Evolutionary conservation across 352 stramenopile species (phyloP), one percentile per base, ranked within the genome.

Genomic region (Pythium pyrilobum): DNA sequence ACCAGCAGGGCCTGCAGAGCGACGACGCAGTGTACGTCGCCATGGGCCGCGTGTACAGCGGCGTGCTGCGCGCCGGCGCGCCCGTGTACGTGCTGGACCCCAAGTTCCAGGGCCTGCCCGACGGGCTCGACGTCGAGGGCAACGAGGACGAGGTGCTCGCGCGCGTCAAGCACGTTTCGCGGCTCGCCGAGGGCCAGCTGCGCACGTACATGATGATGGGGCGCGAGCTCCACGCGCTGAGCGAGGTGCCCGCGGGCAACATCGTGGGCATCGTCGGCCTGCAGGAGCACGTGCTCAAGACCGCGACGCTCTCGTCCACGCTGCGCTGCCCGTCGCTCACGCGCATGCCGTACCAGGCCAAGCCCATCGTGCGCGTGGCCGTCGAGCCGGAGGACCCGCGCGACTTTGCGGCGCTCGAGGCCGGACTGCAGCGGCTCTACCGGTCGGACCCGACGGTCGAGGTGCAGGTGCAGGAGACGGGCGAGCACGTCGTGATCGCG

Each of bases 131-230:
- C 28, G 6, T 27, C 32, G 15, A 38, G 4, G 47, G 32, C n/a
- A 49, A 74, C 20, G 53, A 72, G 45, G 64, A 60, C 7, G 60
- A 71, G 37, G 38, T 74, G 13, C 61, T 74, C 31, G 47, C 67
- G 42, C 36, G 70, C 9, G 41, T 71, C 6, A 81, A 81, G 53
- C 81, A 94, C 36, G 79, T 89, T 23, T 72, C 77, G 3, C 70
- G 59, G 10, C 69, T 94, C 12, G 52, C 62, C 11, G 62, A 56
- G 6, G 72, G 67, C 24, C 43, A 81, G 20, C 56, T 94, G 16
- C 77, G 80, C n/a, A 71, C 87, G 8, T 95, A 96, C 63, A 92
- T 97, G 81, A 92, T 97, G 77, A 97, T 97, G 90, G 89, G 88
- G 0, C 77, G 86, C 0, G 87, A 96, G 43, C 66, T 97, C 27